Evolutionary conservation across 2,329 filamentous ascomycete species (phyloP), one percentile per base, ranked within the genome.

Genomic region (Colletotrichum liaoningense): DNA sequence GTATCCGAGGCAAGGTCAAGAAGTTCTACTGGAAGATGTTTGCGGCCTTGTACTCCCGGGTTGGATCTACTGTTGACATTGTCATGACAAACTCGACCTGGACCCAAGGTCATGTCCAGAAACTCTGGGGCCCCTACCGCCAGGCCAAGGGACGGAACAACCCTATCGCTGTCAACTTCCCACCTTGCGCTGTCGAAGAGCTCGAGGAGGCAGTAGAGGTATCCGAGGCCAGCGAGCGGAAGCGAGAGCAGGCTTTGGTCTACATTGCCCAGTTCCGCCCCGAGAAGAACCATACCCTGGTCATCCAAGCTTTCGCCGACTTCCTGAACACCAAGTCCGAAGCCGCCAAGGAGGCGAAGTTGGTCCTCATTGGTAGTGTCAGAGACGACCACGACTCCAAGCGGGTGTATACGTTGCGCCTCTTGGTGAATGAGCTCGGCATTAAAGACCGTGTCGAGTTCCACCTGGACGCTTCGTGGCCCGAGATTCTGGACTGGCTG

Each of bases 21-120:
- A 92, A 89, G 77, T 81, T 88, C 19, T 99, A 99, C 85, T 99
- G 97, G 97, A 86, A 92, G 75, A 79, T 93, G 1, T 99, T 99
- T 79, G 95, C 97, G 0, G 85, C 86, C 57, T 82, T 97, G 2
- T 99, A 99, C 84, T 92, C 93, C 58, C 91, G 90, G 84, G 93
- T 97, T 57, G 97, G 97, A 26, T 90, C 93, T 26, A 92, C 93
- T 19, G 90, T 98, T 57, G 95, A 99, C 80, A 90, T 98, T 0
- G 96, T 98, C 77, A 98, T 98, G 94, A 98, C 97, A 72, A 99
- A 99, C 83, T 98, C 95, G 5, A 94, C 90, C 72, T 99, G 97
- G 97, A 99, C 97, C 0, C 93, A 97, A 76, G 88, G 85, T 1
- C 95, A 98, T 79, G 93, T 98, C 76, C 89, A 91, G 75, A 88